Evolutionary conservation across 2,329 filamentous ascomycete species (phyloP).

Genomic region (Botrytis deweyae): DNA sequence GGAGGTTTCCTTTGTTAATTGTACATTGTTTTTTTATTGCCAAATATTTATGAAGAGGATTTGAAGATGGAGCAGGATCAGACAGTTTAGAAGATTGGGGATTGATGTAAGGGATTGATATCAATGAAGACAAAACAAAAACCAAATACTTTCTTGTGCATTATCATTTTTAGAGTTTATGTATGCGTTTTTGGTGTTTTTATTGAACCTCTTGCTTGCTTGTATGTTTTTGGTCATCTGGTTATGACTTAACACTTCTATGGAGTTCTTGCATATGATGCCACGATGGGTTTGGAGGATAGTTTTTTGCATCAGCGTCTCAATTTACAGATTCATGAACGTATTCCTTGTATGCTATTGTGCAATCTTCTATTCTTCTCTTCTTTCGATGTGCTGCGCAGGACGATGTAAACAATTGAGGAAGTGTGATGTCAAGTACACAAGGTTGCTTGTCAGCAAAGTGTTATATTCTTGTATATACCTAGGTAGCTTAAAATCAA

Average conservation of each 20-base stretch:
- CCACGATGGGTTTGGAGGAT: neutral
- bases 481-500: neutral
- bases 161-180: neutral
- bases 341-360: neutral
- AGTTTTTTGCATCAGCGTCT: neutral
- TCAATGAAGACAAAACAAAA: constrained; percentile 17
- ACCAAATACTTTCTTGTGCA: constrained; percentile 17
- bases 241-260: neutral
- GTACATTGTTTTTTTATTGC: constrained; percentile 8
- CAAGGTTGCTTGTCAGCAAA: neutral
- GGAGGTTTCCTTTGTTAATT: constrained; percentile 13
- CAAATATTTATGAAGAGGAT: constrained; percentile 1
- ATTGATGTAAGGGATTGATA: constrained; percentile 19
- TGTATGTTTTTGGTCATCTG: constrained; percentile 5
- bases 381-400: neutral
- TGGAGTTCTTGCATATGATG: constrained; percentile 13
- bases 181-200: neutral
- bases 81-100: constrained; percentile 1
- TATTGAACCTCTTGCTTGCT: neutral
- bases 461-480: neutral
- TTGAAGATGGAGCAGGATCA: neutral
- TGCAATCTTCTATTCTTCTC: neutral
- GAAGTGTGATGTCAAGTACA: neutral
- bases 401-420: neutral
- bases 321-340: neutral